Evolutionary conservation across 495 filamentous ascomycete species (phyloP).

Genomic region (Trichoderma parareesei): DNA sequence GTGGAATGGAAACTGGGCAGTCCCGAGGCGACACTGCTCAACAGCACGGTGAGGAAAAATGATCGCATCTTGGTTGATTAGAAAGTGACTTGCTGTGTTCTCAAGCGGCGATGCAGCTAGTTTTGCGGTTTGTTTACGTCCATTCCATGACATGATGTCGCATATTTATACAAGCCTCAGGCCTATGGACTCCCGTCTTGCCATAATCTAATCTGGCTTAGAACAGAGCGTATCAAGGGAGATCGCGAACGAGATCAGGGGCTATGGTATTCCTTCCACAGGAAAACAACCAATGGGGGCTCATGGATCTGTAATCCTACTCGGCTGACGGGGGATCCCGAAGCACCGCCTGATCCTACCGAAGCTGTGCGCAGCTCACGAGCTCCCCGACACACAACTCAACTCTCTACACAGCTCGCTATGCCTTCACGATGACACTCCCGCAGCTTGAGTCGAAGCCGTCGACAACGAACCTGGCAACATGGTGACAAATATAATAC

Average conservation of each 20-base stretch:
- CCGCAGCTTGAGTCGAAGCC: no score
- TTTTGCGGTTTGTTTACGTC: not conserved
- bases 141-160: not conserved
- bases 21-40: conserved; percentile 11
- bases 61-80: not conserved
- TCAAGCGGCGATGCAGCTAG: not conserved
- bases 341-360: no score
- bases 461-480: no score
- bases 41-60: conserved; percentile 4
- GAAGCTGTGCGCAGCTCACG: no score
- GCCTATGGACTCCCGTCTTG: not conserved
- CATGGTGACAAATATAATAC: no score
- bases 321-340: no score
- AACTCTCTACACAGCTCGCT: no score
- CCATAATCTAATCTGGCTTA: not conserved
- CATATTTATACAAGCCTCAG: not conserved
- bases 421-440: no score
- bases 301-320: no score
- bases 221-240: not conserved
- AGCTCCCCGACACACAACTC: no score
- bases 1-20: conserved; percentile 8
- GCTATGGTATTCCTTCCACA: no score
- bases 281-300: not conserved
- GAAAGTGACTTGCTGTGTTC: not conserved
- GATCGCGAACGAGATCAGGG: no score